A percentile compares a stretch with the other conserved stretches of the same genome.
Conservation (phyloP, 2,329 filamentous ascomycete species). For the Hypoxylon sp. region DNA sequence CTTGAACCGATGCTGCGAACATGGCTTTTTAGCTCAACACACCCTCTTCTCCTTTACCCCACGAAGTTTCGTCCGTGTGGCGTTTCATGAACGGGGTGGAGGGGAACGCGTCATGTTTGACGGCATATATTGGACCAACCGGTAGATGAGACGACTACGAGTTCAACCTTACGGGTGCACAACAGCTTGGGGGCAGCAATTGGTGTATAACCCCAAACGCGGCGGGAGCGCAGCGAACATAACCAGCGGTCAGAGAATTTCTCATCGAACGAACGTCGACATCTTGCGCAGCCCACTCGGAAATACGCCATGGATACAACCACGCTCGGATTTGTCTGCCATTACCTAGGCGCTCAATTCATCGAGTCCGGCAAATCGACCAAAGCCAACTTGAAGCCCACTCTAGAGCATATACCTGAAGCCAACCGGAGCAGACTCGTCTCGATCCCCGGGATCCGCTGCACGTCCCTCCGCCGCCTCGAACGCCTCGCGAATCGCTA, state of each 20-base stretch:
- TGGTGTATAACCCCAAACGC: conserved; percentile 8
- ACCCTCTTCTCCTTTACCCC: neutral
- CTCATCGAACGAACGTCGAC: conserved; percentile 15
- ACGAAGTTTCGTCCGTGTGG: conserved; percentile 12
- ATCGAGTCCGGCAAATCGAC: neutral
- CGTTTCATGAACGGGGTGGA: conserved; percentile 5
- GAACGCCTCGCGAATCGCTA: conserved; percentile 63
- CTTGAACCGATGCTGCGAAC: conserved; percentile 4
- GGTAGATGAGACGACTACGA: neutral
- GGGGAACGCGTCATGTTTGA: conserved; percentile 14
- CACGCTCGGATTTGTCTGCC: neutral
- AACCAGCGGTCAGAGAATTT: neutral
- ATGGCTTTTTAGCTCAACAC: neutral
- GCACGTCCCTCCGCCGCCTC: conserved; percentile 44
- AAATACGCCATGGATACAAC: conserved; percentile 7
- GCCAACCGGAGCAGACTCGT: conserved; percentile 35
- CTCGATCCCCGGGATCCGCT: conserved; percentile 20
- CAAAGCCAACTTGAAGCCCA: neutral
- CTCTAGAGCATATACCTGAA: conserved; percentile 51
- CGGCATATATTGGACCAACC: conserved; percentile 24
- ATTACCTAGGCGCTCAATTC: neutral
- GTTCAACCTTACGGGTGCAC: neutral
- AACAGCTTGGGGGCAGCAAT: conserved; percentile 3
- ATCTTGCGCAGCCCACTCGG: conserved; percentile 1
- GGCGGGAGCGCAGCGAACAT: neutral